These are phyloP conservation scores for Albifimbria verrucaria DNA, from an alignment of 2,329 filamentous ascomycete species.

Conservation along the genomic window DNA sequence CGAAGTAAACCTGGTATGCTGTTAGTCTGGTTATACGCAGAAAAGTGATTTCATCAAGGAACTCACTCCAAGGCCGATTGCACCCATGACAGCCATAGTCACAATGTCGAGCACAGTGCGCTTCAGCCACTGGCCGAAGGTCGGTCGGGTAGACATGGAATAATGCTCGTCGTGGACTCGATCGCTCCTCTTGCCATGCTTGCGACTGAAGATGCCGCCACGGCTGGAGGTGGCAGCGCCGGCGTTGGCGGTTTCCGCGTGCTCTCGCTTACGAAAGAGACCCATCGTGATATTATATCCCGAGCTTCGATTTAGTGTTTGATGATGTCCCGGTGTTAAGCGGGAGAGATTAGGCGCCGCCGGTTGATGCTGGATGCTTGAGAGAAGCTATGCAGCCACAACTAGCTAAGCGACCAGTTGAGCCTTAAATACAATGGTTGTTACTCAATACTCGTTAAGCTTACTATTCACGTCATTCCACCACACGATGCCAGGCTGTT, in stretches of 20 bases:
- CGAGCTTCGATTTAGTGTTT: not conserved
- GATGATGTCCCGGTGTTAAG: not conserved
- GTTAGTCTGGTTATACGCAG: not conserved
- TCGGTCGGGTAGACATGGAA: slow-evolving; percentile 49
- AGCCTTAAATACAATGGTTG: not conserved
- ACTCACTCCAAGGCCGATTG: slow-evolving; percentile 62
- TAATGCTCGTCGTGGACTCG: slow-evolving; percentile 20
- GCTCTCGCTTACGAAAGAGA: not conserved
- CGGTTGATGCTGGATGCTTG: not conserved
- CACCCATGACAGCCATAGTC: slow-evolving; percentile 64
- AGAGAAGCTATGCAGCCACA: not conserved
- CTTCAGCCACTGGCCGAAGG: slow-evolving; percentile 68
- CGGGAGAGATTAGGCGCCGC: not conserved
- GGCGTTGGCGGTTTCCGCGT: not conserved
- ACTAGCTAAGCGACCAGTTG: not conserved
- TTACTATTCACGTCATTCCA: not conserved
- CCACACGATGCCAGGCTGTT: not conserved
- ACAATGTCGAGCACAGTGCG: slow-evolving; percentile 64
- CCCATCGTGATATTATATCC: not conserved
- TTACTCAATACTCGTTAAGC: not conserved
- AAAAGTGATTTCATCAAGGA: not conserved
- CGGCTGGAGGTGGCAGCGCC: not conserved
- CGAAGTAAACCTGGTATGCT: slow-evolving; percentile 52
- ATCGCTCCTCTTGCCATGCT: not conserved
- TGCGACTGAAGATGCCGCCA: slow-evolving; percentile 4